Evolutionary conservation across 169 alveolate genomes (phyloP), one percentile per base, ranked within the genome.

Genomic region (Plasmodium blacklocki): DNA sequence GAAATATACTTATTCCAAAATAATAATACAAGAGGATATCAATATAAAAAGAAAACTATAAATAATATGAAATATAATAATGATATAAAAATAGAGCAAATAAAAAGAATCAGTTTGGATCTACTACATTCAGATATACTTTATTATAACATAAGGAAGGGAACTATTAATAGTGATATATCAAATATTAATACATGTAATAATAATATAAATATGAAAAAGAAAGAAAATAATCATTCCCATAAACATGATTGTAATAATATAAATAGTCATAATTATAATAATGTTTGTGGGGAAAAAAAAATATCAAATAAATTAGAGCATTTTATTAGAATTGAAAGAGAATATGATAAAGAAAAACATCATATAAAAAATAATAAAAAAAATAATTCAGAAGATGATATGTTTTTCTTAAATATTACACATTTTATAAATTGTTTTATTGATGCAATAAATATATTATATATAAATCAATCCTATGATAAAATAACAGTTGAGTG

Each of bases 401-500:
- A 50, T 63, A 72, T 3, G 5, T 32, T 39, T 11, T 26, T 45
- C 32, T 32, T 56, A 26, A 83, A 83, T 68, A 43, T 52, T 68
- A 83, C 39, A 1, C 87, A 86, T 70, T 86, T 86, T 72, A 86
- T 52, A 19, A 72, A 73, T 60, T 86, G 88, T 21, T 29, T 86
- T 23, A 72, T 73, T 23, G 92, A 73, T 45, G 86, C 92, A 45
- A 86, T 86, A 32, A 86, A 86, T 74, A 59, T 73, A 4, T 21
- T 86, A 39, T 86, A 71, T 64, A 75, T 86, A 59, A 86, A 86
- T 72, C 88, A 86, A 54, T 86, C 88, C 8, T 72, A 86, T 32
- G 73, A 72, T 56, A 66, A 73, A 47, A 86, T 86, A 86, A 59
- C 75, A 12, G 92, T 86, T 29, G 92, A 86, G 50, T 86, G 92